Conservation (phyloP, 2,329 filamentous ascomycete species). For the Thelonectria olida region DNA sequence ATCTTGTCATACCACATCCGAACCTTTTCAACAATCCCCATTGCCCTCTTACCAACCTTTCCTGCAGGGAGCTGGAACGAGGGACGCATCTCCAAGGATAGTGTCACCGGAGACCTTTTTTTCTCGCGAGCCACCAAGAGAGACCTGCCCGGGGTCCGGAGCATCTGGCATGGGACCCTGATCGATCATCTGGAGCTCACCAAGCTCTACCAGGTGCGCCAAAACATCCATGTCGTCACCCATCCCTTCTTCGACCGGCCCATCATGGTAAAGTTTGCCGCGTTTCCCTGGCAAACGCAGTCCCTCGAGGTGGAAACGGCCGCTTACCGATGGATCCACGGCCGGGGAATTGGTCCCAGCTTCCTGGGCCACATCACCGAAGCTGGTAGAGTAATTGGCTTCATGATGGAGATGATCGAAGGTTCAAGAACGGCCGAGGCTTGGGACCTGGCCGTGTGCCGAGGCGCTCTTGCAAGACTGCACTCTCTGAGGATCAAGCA, state of each 20-base stretch:
- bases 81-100: constrained; percentile 44
- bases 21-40: constrained; percentile 44
- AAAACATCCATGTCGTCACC: constrained; percentile 39
- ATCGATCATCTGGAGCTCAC: constrained; percentile 48
- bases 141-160: constrained; percentile 42
- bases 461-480: constrained; percentile 35
- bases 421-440: constrained; percentile 37
- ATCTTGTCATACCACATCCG: constrained; percentile 44
- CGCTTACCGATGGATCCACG: constrained; percentile 41
- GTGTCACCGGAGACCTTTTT: constrained; percentile 34
- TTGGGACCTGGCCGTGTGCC: constrained; percentile 39
- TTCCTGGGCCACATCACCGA: constrained; percentile 43
- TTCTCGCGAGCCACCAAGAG: constrained; percentile 40
- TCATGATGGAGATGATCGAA: constrained; percentile 36
- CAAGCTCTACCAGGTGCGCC: constrained; percentile 32
- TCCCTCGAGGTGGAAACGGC: constrained; percentile 41
- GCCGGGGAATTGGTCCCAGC: constrained; percentile 36
- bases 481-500: constrained; percentile 45
- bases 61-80: constrained; percentile 52
- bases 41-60: constrained; percentile 47
- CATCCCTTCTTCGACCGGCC: constrained; percentile 32
- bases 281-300: constrained; percentile 42
- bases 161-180: constrained; percentile 45
- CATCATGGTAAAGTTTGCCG: constrained; percentile 38
- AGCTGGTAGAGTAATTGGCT: constrained; percentile 42